Evolutionary conservation across 805 yeast genomes (phyloP), one percentile per base, ranked within the genome.

Genomic region (Kuraishia capsulata): DNA sequence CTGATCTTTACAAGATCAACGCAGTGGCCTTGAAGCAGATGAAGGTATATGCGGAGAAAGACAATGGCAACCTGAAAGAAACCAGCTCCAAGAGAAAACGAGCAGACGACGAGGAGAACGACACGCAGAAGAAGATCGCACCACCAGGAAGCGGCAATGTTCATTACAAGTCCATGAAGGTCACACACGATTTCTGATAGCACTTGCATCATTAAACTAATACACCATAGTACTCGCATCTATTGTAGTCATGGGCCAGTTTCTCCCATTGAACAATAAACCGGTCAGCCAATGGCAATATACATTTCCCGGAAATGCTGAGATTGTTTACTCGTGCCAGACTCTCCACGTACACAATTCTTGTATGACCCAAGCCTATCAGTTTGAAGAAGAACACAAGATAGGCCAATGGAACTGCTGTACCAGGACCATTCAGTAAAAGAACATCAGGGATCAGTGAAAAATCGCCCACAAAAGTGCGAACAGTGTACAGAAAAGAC

Each of bases 221-320:
- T 6, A 87, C 69, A 0, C 97, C 97, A 50, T 75, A 67, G 53
- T 75, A 87, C 50, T 85, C 95, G 1, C 86, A 74, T 40, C 85
- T 58, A 5, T 57, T 64, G 49, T 77, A 78, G 39, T 56, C 51
- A 17, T 51, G 44, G 5, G 69, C 65, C 39, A 92, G 62, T 20
- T 67, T 65, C 20, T 73, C 74, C 98, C 98, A 92, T 56, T 92
- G 98, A 6, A 92, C 97, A 1, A 92, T 51, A 43, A 92, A 83
- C 18, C 89, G 64, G 53, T 87, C 83, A 3, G 79, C 67, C 3
- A 92, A 62, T 3, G 87, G 87, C 44, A 82, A 64, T 11, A 90
- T 53, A 16, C 92, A 54, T 35, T 59, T 53, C 0, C 97, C 98
- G 14, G 89, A 78, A 24, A 88, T 59, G 51, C 96, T 87, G 38